Evolutionary conservation across 495 filamentous ascomycete species (phyloP), one percentile per base, ranked within the genome.

Genomic region (Aspergillus haitiensis): DNA sequence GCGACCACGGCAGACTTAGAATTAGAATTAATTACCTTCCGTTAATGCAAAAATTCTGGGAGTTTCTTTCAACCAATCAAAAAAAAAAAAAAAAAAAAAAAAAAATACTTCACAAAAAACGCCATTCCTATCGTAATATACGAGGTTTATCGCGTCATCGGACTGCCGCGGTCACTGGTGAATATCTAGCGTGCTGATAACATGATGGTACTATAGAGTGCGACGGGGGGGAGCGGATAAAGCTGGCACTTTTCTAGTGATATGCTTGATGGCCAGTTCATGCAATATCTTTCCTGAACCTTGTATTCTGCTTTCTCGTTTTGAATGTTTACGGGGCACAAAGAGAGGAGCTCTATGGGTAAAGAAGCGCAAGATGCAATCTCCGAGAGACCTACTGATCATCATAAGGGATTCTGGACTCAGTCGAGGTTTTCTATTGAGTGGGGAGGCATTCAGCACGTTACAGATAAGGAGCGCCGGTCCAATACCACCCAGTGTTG

Each of bases 401-500:
- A 50, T 6, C 15, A 60, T 5, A 15, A 21, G 11, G 21, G 48
- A 32, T 50, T 52, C 2, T 61, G 58, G 58, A 7, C 51, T 7
- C n/a, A 48, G n/a, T 50, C 58, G 6, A 58, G 45, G 27, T 78
- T 83, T 46, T 79, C 81, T 33, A 78, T 90, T 18, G 86, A 90
- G 69, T 77, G 60, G 69, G 72, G 86, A 57, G 87, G 87, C 31
- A 88, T 89, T 58, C 85, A 89, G 72, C 75, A 86, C 11, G 84
- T 89, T 42, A 84, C 85, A 1, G 78, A 76, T 60, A 78, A 85
- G 51, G 83, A 90, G 72, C 72, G 85, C 58, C 58, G 81, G 75
- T 31, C 86, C 78, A 31, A 76, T 84, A 81, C 84, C 81, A 81
- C 66, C 15, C 65, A 66, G 18, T 68, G 67, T 40, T 71, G 69